Evolutionary conservation across 1,284 basidiomycete species (phyloP).

Genomic region (Microbotryum silenes-acaulis): DNA sequence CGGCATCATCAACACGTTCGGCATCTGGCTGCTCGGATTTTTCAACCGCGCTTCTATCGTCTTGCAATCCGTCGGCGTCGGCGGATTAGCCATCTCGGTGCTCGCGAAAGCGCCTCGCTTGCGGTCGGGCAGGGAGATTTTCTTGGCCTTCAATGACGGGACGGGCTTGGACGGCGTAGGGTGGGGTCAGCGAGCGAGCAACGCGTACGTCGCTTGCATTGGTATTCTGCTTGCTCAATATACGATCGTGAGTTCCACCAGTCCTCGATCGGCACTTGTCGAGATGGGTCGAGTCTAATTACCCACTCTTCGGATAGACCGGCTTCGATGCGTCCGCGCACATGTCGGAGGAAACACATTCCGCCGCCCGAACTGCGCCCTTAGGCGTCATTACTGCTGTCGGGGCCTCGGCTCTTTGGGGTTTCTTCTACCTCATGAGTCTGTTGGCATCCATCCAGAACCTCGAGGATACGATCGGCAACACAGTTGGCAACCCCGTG

Average conservation of each 20-base stretch:
- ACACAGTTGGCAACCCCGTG: slow-evolving; percentile 58
- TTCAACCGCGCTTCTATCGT: slow-evolving; percentile 63
- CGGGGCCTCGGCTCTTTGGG: slow-evolving; percentile 56
- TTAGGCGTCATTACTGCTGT: slow-evolving; percentile 40
- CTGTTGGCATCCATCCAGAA: slow-evolving; percentile 69
- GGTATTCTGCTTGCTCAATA: slow-evolving; percentile 60
- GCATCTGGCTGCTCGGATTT: slow-evolving; percentile 53
- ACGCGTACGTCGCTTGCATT: slow-evolving; percentile 60
- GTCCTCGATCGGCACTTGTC: slow-evolving; percentile 39
- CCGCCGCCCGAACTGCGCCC: slow-evolving; percentile 45
- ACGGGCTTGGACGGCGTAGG: slow-evolving; percentile 52
- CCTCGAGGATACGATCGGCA: slow-evolving; percentile 50
- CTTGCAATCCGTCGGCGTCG: slow-evolving; percentile 64
- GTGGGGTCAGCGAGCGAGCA: slow-evolving; percentile 59
- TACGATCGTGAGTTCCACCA: slow-evolving; percentile 49
- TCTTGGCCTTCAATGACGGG: slow-evolving; percentile 59
- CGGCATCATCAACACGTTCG: slow-evolving; percentile 63
- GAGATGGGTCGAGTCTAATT: background rate
- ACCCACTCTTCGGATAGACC: background rate
- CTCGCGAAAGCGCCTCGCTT: slow-evolving; percentile 61
- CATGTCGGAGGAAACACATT: slow-evolving; percentile 70
- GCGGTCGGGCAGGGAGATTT: slow-evolving; percentile 60
- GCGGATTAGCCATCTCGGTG: slow-evolving; percentile 54
- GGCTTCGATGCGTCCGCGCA: slow-evolving; percentile 38
- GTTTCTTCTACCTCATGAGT: slow-evolving; percentile 63